Conservation (phyloP, 345 rosid genomes). For the Ceriops decandra region DNA sequence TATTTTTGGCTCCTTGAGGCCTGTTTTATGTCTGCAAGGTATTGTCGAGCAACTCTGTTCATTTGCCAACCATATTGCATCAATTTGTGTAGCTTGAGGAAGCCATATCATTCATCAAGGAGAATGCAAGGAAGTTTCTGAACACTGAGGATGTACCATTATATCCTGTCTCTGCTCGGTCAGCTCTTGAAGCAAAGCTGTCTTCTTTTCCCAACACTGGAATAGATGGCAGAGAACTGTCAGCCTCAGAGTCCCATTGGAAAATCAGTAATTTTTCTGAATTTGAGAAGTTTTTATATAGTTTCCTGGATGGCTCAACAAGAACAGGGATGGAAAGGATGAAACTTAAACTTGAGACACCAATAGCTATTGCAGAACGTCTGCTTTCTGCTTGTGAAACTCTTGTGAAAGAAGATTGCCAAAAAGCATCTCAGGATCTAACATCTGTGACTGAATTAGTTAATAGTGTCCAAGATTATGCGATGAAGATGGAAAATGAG, state of each 20-base stretch:
- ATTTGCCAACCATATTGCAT: slow-evolving; percentile 12
- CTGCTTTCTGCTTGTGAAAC: slow-evolving; percentile 66
- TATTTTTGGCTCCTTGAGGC: slow-evolving; percentile 7
- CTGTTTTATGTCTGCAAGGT: neutral
- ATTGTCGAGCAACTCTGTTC: neutral
- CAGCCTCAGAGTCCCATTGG: slow-evolving; percentile 45
- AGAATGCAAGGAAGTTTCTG: slow-evolving; percentile 71
- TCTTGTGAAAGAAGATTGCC: slow-evolving; percentile 50
- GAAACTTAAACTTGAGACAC: slow-evolving; percentile 92
- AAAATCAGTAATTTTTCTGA: slow-evolving; percentile 51
- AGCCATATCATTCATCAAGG: slow-evolving; percentile 70
- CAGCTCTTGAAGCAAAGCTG: slow-evolving; percentile 80
- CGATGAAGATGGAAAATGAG: slow-evolving; percentile 64
- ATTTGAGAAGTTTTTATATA: slow-evolving; percentile 66
- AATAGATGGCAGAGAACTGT: slow-evolving; percentile 35
- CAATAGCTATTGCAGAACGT: slow-evolving; percentile 73
- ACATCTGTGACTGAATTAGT: slow-evolving; percentile 47
- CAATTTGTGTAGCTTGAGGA: slow-evolving; percentile 72
- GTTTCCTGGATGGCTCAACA: slow-evolving; percentile 83
- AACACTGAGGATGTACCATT: slow-evolving; percentile 60
- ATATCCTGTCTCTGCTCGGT: slow-evolving; percentile 82
- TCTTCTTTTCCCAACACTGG: slow-evolving; percentile 43
- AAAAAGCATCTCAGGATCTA: slow-evolving; percentile 63
- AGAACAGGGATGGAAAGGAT: slow-evolving; percentile 73
- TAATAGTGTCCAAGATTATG: slow-evolving; percentile 51